Evolutionary conservation across 164 flowering plant genomes (phyloP), one percentile per base, ranked within the genome.

Genomic region (Akebia trifoliata): DNA sequence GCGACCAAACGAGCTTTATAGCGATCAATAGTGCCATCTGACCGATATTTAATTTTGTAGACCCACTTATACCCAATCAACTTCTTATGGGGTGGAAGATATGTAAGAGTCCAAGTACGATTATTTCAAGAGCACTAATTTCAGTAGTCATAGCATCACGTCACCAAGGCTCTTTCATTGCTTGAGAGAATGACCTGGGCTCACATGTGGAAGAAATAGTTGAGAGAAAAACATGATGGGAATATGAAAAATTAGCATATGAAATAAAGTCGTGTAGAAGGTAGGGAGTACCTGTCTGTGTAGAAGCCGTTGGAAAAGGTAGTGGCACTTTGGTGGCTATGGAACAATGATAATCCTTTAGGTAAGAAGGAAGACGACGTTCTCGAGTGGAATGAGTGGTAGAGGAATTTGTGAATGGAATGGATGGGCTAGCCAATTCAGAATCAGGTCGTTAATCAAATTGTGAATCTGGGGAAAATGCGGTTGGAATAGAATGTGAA

Each of bases 1-100:
- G 32, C 52, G 28, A 48, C 34, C 31, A 48, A 26, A 26, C 34
- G 52, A 22, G 52, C 52, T 2, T 48, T 48, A 14, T 48, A 48
- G 2, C 52, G 14, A 17, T 48, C 52, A 8, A 48, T 26, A 6
- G n/a, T 4, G 14, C 32, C 31, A 28, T 48, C 12, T 0, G 18
- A 25, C 2, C 21, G 29, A 24, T 26, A 48, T 48, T 48, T 48
- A 11, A 48, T 10, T 17, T 48, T 26, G 2, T 25, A 28, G 2
- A 26, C 34, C 32, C 52, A 48, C 10, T 48, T 48, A 26, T 34
- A 48, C 0, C 32, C 18, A 48, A 48, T 48, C 15, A 34, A 17
- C 17, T 25, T 25, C 4, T 48, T 8, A 3, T 28, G 1, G 0
- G 1, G 30, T 9, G 54, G 37, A 0, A 50, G 9, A 17, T 8